Evolutionary conservation across 1,284 basidiomycete genomes (phyloP), one percentile per base, ranked within the genome.

Genomic region (Kalmanozyma brasiliensis): DNA sequence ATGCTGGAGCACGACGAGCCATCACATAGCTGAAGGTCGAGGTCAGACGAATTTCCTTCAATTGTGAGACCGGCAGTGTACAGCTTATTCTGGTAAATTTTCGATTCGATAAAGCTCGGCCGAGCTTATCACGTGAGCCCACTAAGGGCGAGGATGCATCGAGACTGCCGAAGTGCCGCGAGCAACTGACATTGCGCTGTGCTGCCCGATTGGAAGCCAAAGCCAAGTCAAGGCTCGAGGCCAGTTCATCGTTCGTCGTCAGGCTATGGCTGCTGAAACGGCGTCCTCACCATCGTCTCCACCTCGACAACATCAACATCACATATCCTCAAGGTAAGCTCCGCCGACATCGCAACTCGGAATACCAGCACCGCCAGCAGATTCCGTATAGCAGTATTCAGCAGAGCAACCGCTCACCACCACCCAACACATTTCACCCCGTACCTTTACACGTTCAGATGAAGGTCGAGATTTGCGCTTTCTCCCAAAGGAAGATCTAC

Each of bases 391-490:
- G 26, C 26, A 33, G 11, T n/a, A 30, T 20, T 13, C 30, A 37
- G 34, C 36, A 42, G 56, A 55, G 35, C 55, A 55, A 51, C 14
- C 44, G 44, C 62, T 65, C 51, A 68, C 47, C 49, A 49, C 17
- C 34, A 22, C n/a, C 19, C 7, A 34, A 48, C 33, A n/a, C 13
- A 24, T 22, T 17, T 30, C 44, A 44, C 44, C 8, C 17, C 35
- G 7, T 43, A 32, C 37, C 37, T 14, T 30, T 44, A 30, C 45
- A 74, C 6, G 6, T 11, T 6, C 67, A 74, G 74, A 82, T 82
- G 80, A 82, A 82, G 80, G 78, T 82, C 77, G 80, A 82, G 62
- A 78, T 76, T 55, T 79, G 77, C 74, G 74, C 80, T 40, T 82
- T 82, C 79, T 80, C 77, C 48, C 77, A 78, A 48, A 63, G 73